phyloP scores from a whole-genome alignment of 768 basidiomycete genomes.

The Pleurotus cornucopiae region DNA sequence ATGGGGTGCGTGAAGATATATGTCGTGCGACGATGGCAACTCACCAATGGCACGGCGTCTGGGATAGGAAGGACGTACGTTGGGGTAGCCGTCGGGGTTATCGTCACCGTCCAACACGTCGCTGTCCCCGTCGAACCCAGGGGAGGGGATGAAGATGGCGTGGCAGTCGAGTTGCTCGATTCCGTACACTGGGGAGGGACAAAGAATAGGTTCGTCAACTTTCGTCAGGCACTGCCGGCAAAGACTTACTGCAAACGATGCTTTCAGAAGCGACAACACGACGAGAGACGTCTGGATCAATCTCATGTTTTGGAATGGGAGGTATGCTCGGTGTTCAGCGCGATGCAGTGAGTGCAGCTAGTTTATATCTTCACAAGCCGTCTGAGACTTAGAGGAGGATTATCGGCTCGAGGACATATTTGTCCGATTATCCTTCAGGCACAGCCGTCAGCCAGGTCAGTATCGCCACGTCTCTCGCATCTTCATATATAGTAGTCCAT shows the following conservation, averaged over 20 bases:
- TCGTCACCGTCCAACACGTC: conserved; percentile 4
- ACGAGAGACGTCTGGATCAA: not conserved
- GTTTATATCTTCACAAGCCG: too few species aligned
- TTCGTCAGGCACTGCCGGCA: not conserved
- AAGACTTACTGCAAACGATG: not conserved
- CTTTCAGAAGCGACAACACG: not conserved
- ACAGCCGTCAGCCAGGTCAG: too few species aligned
- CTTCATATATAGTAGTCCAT: too few species aligned
- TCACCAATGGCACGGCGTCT: not conserved
- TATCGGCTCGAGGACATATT: too few species aligned
- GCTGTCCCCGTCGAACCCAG: conserved; percentile 2
- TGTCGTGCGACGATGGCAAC: not conserved
- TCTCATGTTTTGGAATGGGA: not conserved
- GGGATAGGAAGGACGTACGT: not conserved
- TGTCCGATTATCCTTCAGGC: too few species aligned
- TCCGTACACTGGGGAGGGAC: not conserved
- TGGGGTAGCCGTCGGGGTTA: not conserved
- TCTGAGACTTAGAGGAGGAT: too few species aligned
- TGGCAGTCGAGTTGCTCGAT: not conserved
- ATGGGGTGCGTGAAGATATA: not conserved
- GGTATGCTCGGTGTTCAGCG: too few species aligned
- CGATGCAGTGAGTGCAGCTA: too few species aligned
- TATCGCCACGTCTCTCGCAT: too few species aligned
- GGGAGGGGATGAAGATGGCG: not conserved
- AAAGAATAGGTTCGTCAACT: not conserved